Conservation (phyloP, 1,284 basidiomycete species). For the Phenoliferia sp. region DNA sequence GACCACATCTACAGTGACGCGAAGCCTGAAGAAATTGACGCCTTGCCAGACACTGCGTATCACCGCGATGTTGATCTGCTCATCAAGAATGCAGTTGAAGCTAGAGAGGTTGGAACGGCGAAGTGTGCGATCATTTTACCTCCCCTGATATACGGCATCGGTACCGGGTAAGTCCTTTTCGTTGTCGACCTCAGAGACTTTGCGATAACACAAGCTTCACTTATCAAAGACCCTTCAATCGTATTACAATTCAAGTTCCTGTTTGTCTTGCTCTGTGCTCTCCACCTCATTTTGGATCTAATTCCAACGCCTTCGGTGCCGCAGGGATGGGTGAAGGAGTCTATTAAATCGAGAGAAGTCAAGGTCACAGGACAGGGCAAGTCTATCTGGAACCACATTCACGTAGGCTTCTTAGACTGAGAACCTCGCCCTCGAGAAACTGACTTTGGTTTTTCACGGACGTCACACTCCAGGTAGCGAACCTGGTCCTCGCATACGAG, state of each 20-base stretch:
- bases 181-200: too few species aligned
- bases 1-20: slow-evolving; percentile 19
- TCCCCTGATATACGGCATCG: slow-evolving; percentile 14
- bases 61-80: slow-evolving; percentile 26
- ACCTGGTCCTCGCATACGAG: slow-evolving; percentile 9
- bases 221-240: neutral
- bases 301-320: neutral
- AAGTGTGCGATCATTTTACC: slow-evolving; percentile 13
- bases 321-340: slow-evolving; percentile 5
- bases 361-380: slow-evolving; percentile 1
- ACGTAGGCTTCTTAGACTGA: too few species aligned
- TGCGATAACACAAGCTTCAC: neutral
- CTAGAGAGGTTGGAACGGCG: slow-evolving; percentile 12
- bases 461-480: slow-evolving; percentile 1
- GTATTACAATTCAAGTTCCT: slow-evolving; percentile 13
- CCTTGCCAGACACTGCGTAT: slow-evolving; percentile 12
- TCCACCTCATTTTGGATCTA: neutral
- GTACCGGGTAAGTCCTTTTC: slow-evolving; percentile 6
- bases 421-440: too few species aligned
- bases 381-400: slow-evolving; percentile 21
- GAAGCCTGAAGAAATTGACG: slow-evolving; percentile 14
- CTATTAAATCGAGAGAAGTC: slow-evolving; percentile 9
- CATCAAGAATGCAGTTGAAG: slow-evolving; percentile 25
- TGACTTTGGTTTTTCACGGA: too few species aligned
- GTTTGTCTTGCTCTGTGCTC: neutral